Conservation (phyloP, 768 basidiomycete genomes). For the Arthromyces matolae region DNA sequence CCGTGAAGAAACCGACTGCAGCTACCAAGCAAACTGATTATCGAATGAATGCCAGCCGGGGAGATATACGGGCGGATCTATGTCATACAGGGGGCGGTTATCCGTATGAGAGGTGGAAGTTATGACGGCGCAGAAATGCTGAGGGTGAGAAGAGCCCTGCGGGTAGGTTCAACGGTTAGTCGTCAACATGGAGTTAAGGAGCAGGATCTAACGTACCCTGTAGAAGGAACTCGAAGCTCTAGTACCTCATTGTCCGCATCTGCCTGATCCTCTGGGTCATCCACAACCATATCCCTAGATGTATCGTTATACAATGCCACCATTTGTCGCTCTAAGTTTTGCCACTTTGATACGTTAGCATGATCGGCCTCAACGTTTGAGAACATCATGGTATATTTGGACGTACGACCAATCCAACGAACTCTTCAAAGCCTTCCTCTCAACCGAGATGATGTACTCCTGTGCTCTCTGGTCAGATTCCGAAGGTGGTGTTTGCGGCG, state of each 20-base stretch:
- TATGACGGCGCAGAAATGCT: slow-evolving; percentile 71
- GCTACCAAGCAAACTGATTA: slow-evolving; percentile 50
- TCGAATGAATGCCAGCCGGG: slow-evolving; percentile 56
- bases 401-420: no score
- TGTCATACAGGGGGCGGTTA: slow-evolving; percentile 55
- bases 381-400: no score
- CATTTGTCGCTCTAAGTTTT: slow-evolving; percentile 77
- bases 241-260: slow-evolving; percentile 28
- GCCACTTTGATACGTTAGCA: no score
- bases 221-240: slow-evolving; percentile 49
- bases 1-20: slow-evolving; percentile 90
- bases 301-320: slow-evolving; percentile 74
- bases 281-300: slow-evolving; percentile 22
- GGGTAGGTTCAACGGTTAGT: not conserved
- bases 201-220: slow-evolving; percentile 47
- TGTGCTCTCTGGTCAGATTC: no score
- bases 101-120: slow-evolving; percentile 49
- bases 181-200: not conserved
- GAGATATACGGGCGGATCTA: slow-evolving; percentile 61
- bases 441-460: no score
- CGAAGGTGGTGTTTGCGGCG: no score
- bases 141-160: slow-evolving; percentile 69
- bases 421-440: no score
- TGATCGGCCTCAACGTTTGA: no score
- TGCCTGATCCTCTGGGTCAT: slow-evolving; percentile 26